These are phyloP conservation scores for Dimargaris cristalligena DNA, from an alignment of 192 early-diverging fungal species.

Conservation along the genomic window DNA sequence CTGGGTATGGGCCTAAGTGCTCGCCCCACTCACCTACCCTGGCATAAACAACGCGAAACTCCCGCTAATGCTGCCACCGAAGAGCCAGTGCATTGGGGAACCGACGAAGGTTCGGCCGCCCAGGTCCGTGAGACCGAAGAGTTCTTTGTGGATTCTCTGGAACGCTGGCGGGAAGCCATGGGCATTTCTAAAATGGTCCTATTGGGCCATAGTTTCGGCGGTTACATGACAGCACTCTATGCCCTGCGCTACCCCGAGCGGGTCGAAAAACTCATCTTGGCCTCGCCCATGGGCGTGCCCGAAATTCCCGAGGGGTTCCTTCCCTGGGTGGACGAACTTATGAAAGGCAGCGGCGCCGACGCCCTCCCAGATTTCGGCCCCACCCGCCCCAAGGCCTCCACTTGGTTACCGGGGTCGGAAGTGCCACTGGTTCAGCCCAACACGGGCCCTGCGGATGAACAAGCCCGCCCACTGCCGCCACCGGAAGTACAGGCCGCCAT, in stretches of 20 bases:
- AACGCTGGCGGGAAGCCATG: slow-evolving; percentile 65
- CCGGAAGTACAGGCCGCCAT: too few species aligned
- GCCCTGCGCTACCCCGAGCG: slow-evolving; percentile 72
- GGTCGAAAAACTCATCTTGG: slow-evolving; percentile 74
- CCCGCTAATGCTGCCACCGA: slow-evolving; percentile 4
- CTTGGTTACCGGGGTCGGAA: slow-evolving; percentile 17
- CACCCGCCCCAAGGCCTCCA: slow-evolving; percentile 11
- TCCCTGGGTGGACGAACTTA: slow-evolving; percentile 23
- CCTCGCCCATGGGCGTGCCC: slow-evolving; percentile 71
- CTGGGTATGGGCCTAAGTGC: slow-evolving; percentile 84
- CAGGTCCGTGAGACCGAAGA: slow-evolving; percentile 43
- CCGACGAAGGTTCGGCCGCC: slow-evolving; percentile 23
- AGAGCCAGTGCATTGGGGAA: too few species aligned
- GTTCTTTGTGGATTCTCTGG: slow-evolving; percentile 83
- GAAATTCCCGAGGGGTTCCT: slow-evolving; percentile 26
- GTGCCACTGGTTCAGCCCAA: too few species aligned
- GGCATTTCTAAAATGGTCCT: slow-evolving; percentile 72
- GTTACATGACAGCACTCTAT: slow-evolving; percentile 73
- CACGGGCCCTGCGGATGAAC: too few species aligned
- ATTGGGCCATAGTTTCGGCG: slow-evolving; percentile 71
- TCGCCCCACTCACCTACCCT: slow-evolving; percentile 46
- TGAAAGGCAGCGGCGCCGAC: not conserved
- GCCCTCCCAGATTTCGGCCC: not conserved
- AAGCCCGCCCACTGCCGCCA: too few species aligned
- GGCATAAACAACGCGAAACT: slow-evolving; percentile 25